These are phyloP conservation scores for Calonectria multiphialidica DNA, from an alignment of 2,329 filamentous ascomycete genomes.

Conservation along the genomic window DNA sequence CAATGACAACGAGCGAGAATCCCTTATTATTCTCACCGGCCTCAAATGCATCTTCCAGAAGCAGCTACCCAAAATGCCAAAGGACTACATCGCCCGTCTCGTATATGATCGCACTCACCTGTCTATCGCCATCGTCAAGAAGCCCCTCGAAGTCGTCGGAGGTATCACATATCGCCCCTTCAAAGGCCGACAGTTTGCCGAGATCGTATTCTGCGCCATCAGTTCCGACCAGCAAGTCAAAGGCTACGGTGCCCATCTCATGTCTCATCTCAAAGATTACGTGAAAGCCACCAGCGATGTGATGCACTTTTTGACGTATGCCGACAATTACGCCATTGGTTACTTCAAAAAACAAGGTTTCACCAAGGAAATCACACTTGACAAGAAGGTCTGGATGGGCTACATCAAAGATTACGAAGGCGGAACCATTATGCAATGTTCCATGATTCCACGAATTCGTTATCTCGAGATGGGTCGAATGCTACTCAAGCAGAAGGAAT, in stretches of 20 bases:
- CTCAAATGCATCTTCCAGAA: conserved; percentile 99
- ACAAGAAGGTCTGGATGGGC: conserved; percentile 95
- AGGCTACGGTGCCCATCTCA: conserved; percentile 96
- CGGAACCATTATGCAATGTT: conserved; percentile 99
- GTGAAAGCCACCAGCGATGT: conserved; percentile 97
- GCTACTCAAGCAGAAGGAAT: conserved; percentile 97
- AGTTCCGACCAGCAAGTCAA: conserved; percentile 99
- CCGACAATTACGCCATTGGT: conserved; percentile 98
- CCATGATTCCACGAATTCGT: conserved; percentile 93
- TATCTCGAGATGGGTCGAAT: conserved; percentile 95
- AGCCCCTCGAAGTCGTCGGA: conserved; percentile 93
- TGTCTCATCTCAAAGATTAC: conserved; percentile 98
- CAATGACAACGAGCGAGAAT: conserved; percentile 90
- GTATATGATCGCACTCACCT: conserved; percentile 98
- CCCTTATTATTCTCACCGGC: conserved; percentile 93
- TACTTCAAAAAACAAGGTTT: conserved; percentile 99
- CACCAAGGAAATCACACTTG: conserved; percentile 96
- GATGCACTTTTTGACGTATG: conserved; percentile 99
- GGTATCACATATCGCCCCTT: conserved; percentile 98
- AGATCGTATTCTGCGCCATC: conserved; percentile 99
- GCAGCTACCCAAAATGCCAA: conserved; percentile 98
- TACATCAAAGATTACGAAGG: conserved; percentile 99
- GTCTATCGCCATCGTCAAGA: conserved; percentile 97
- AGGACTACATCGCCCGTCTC: conserved; percentile 97
- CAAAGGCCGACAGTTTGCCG: conserved; percentile 90